phyloP scores from a whole-genome alignment of 2,329 filamentous ascomycete species.

The Capronia coronata region DNA sequence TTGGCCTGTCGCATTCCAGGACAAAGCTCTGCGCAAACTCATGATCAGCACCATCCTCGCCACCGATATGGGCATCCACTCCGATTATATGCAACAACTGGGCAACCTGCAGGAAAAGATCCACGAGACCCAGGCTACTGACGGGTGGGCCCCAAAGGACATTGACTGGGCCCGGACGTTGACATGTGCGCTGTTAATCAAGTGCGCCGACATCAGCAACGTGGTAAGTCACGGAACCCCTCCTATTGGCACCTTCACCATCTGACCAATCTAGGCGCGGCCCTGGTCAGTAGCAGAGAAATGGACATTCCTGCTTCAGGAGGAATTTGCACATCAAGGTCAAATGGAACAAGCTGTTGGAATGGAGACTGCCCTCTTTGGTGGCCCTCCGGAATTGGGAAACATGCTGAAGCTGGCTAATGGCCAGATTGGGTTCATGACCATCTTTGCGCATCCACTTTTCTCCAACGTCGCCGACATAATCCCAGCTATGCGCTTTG shows the following conservation, averaged over 20 bases:
- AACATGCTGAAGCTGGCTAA: slow-evolving; percentile 76
- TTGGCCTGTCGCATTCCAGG: slow-evolving; percentile 77
- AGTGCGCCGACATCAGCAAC: slow-evolving; percentile 98
- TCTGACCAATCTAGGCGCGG: slow-evolving; percentile 56
- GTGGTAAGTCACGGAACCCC: slow-evolving; percentile 59
- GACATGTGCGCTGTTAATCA: slow-evolving; percentile 87
- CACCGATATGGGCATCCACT: slow-evolving; percentile 95
- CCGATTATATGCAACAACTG: slow-evolving; percentile 90
- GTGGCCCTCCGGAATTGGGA: slow-evolving; percentile 69
- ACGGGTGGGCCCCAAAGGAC: slow-evolving; percentile 70
- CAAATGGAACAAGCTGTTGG: slow-evolving; percentile 83
- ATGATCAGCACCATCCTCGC: slow-evolving; percentile 98
- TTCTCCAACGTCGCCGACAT: slow-evolving; percentile 84
- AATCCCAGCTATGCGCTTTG: slow-evolving; percentile 76
- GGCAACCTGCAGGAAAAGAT: slow-evolving; percentile 74
- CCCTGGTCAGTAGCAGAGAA: slow-evolving; percentile 72
- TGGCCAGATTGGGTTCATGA: slow-evolving; percentile 94
- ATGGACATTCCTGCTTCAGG: slow-evolving; percentile 91
- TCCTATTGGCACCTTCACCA: background rate
- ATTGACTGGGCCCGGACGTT: slow-evolving; percentile 70
- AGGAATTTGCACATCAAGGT: slow-evolving; percentile 89
- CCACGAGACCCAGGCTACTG: slow-evolving; percentile 55
- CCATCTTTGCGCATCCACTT: slow-evolving; percentile 83
- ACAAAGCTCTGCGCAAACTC: slow-evolving; percentile 71
- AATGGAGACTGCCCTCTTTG: slow-evolving; percentile 80